These are phyloP conservation scores for Umbelopsis sp. DNA, from an alignment of 192 early-diverging fungal genomes.

Conservation along the genomic window DNA sequence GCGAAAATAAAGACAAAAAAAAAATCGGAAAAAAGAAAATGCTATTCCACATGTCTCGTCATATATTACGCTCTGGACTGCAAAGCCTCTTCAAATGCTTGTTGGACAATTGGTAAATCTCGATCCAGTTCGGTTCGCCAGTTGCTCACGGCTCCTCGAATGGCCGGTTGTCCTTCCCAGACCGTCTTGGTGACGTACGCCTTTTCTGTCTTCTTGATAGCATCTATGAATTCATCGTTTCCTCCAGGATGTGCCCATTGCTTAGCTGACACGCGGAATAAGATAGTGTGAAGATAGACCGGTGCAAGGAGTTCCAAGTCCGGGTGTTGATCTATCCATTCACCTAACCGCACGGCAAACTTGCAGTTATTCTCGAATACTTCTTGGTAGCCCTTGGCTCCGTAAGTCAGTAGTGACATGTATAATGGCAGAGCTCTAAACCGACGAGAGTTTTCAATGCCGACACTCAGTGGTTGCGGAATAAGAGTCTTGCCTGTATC, in stretches of 20 bases:
- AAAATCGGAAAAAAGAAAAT: not conserved
- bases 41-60: no score
- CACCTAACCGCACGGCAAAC: slow-evolving; percentile 45
- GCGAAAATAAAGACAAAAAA: not conserved
- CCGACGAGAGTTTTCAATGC: slow-evolving; percentile 63
- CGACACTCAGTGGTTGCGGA: slow-evolving; percentile 48
- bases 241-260: slow-evolving; percentile 7
- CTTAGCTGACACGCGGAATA: slow-evolving; percentile 27
- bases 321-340: slow-evolving; percentile 44
- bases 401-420: slow-evolving; percentile 51
- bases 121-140: slow-evolving; percentile 40
- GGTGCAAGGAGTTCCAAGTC: not conserved
- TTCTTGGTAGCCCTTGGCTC: slow-evolving; percentile 47
- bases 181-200: slow-evolving; percentile 54
- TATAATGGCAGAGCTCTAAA: slow-evolving; percentile 62
- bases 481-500: slow-evolving; percentile 10
- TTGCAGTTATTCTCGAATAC: slow-evolving; percentile 51
- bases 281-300: not conserved
- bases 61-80: no score
- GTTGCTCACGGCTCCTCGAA: slow-evolving; percentile 55
- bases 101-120: slow-evolving; percentile 27
- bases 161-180: slow-evolving; percentile 44
- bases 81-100: slow-evolving; percentile 22
- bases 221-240: slow-evolving; percentile 36
- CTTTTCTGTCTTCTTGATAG: slow-evolving; percentile 46